Evolutionary conservation across 2,329 filamentous ascomycete genomes (phyloP).

Genomic region (Cordyceps militaris): DNA sequence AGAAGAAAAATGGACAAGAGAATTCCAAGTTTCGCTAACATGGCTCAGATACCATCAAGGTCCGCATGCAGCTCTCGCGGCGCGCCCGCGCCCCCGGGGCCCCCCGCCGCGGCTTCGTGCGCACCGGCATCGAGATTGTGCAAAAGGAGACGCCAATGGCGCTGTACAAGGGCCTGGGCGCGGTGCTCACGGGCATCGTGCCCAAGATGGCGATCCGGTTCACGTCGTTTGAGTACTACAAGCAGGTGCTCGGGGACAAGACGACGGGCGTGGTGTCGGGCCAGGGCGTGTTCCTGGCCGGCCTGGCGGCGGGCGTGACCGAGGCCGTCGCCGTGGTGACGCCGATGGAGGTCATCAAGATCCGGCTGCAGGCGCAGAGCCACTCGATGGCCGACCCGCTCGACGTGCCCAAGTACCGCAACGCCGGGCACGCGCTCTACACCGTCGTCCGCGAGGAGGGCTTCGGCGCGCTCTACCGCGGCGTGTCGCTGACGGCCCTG

Average conservation of each 20-base stretch:
- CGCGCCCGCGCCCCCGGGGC: conserved; percentile 76
- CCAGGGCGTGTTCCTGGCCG: conserved; percentile 64
- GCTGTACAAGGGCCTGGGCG: conserved; percentile 96
- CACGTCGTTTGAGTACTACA: conserved; percentile 94
- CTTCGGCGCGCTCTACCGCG: conserved; percentile 77
- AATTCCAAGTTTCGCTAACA: conserved; percentile 3
- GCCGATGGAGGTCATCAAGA: conserved; percentile 99
- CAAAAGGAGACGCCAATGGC: conserved; percentile 84
- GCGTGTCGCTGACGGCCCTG: conserved; percentile 86
- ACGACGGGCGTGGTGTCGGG: conserved; percentile 62
- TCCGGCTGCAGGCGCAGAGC: conserved; percentile 94
- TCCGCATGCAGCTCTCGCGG: conserved; percentile 95
- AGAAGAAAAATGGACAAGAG: background rate
- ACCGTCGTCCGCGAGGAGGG: conserved; percentile 93
- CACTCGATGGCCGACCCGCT: conserved; percentile 97
- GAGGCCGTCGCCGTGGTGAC: conserved; percentile 96
- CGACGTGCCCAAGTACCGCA: conserved; percentile 94
- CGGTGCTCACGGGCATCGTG: conserved; percentile 90
- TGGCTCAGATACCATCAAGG: conserved; percentile 82
- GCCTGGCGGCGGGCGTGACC: conserved; percentile 86
- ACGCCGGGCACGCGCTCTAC: conserved; percentile 75
- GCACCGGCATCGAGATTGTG: conserved; percentile 80
- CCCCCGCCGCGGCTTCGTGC: conserved; percentile 80
- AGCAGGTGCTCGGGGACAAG: conserved; percentile 68
- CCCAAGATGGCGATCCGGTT: conserved; percentile 99